Evolutionary conservation across 2,329 filamentous ascomycete genomes (phyloP), one percentile per base, ranked within the genome.

Genomic region (Atkinsonella texensis): DNA sequence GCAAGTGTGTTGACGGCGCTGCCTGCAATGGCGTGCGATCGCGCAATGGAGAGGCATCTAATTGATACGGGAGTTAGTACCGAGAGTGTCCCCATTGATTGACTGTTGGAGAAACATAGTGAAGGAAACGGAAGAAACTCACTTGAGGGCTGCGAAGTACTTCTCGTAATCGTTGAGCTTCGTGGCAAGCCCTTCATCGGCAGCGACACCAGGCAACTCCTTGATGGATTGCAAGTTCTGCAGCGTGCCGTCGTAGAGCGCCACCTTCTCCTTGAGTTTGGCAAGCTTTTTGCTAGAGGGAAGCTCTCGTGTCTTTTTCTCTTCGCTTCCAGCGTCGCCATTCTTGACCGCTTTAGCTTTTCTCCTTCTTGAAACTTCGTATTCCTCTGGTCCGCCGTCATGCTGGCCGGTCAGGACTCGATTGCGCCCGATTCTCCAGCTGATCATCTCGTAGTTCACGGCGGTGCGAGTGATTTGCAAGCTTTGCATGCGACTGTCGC

Each of bases 391-490:
- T 15, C 87, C 77, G 3, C 91, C 91, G 59, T 97, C 91, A 51
- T 85, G 76, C 7, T 79, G 72, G n/a, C 91, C 90, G 49, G 89
- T 87, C 55, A 98, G 72, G 0, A 95, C 85, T 50, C 93, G 79
- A 67, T 98, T 97, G 46, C 93, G 84, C 28, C 91, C 91, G 56
- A 97, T 87, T 65, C 93, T 80, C 90, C 90, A 97, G 63, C 88
- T 90, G 52, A 98, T 85, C 68, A 96, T 81, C 58, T 88, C 87
- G 66, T 95, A 97, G 67, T 93, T 95, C 52, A 97, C 88, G 1
- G 91, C 89, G 0, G 94, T 94, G 55, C 87, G 85, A 3, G 90
- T 95, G 53, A 98, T 85, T 58, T 95, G 90, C 45, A 98, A 73
- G 59, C 89, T 84, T 69, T 98, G 93, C 83, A 98, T 89, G 52